Evolutionary conservation across 495 filamentous ascomycete species (phyloP), one percentile per base, ranked within the genome.

Genomic region (Mytilinidion resinicola): DNA sequence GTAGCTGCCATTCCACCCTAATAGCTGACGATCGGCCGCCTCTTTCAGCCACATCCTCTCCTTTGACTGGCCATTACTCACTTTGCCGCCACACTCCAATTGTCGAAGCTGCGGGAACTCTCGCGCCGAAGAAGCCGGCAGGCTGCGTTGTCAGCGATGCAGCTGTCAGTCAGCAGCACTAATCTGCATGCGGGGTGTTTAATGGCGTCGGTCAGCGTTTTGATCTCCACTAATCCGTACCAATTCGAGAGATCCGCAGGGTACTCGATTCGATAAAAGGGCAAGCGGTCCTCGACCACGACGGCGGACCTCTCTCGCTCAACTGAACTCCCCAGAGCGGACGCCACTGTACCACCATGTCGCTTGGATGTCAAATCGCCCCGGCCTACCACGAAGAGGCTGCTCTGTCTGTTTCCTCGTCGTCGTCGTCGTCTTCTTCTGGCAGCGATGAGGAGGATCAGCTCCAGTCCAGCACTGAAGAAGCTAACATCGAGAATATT

Each of bases 331-430:
- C 25, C 6, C 25, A 3, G 3, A 30, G 25, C 25, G 25, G 25
- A 30, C 2, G 6, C 6, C 25, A 30, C 25, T 6, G 25, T 6
- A 30, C 39, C 46, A 49, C 8, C 6, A 49, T 49, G 46, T 49
- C 57, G 3, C n/a, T 61, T 12, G 62, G 57, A 10, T 56, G 56
- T 43, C 62, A 64, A 21, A 64, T 64, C 17, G 57, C 62, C 19
- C 62, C 57, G 0, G 42, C 57, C n/a, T 64, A 61, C 34, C 42
- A 54, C 9, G 15, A 54, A n/a, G 57, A 46, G 5, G 19, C 17
- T 3, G 8, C 10, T 7, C 21, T 17, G 15, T 56, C 48, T 1
- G 49, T 51, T 34, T 58, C 56, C 10, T 41, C 14, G 6, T 48
- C 33, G 12, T 56, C 49, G n/a, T 55, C 57, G 33, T 58, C 56